phyloP scores from a whole-genome alignment of 2,329 filamentous ascomycete genomes.

The Mariannaea elegans region DNA sequence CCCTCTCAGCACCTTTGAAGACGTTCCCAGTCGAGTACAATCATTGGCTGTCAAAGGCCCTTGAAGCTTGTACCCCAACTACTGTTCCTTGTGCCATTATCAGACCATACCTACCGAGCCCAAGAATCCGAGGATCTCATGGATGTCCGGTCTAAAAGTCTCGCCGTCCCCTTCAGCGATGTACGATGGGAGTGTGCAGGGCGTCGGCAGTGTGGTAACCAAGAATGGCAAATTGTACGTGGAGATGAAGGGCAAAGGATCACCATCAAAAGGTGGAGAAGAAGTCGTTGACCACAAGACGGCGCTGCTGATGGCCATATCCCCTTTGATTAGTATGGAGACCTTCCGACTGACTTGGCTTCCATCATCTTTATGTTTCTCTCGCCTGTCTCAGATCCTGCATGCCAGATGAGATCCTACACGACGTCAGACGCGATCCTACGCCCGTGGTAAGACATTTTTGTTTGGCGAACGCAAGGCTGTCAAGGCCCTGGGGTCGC shows the following conservation, averaged over 20 bases:
- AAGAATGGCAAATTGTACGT: slow-evolving; percentile 69
- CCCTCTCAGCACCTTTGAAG: slow-evolving; percentile 83
- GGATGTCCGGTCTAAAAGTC: slow-evolving; percentile 75
- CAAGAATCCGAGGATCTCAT: slow-evolving; percentile 79
- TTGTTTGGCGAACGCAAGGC: too few species aligned
- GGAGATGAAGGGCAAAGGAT: slow-evolving; percentile 61
- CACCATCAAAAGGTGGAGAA: slow-evolving; percentile 50
- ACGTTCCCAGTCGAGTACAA: slow-evolving; percentile 86
- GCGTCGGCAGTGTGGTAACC: slow-evolving; percentile 69
- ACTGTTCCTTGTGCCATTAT: slow-evolving; percentile 82
- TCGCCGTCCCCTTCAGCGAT: slow-evolving; percentile 88
- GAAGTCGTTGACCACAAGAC: slow-evolving; percentile 74
- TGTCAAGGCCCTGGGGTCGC: too few species aligned
- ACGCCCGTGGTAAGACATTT: too few species aligned
- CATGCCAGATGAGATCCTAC: too few species aligned
- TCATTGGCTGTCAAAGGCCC: slow-evolving; percentile 78
- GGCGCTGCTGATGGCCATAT: slow-evolving; percentile 81
- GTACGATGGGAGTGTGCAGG: slow-evolving; percentile 88
- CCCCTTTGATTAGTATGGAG: too few species aligned
- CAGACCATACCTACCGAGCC: slow-evolving; percentile 77
- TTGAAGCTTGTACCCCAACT: slow-evolving; percentile 75
- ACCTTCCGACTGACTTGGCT: too few species aligned
- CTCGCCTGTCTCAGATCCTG: too few species aligned
- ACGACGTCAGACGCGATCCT: too few species aligned
- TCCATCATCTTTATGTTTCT: too few species aligned